These are phyloP conservation scores for Lentinula sp. DNA, from an alignment of 768 basidiomycete species.

Conservation along the genomic window DNA sequence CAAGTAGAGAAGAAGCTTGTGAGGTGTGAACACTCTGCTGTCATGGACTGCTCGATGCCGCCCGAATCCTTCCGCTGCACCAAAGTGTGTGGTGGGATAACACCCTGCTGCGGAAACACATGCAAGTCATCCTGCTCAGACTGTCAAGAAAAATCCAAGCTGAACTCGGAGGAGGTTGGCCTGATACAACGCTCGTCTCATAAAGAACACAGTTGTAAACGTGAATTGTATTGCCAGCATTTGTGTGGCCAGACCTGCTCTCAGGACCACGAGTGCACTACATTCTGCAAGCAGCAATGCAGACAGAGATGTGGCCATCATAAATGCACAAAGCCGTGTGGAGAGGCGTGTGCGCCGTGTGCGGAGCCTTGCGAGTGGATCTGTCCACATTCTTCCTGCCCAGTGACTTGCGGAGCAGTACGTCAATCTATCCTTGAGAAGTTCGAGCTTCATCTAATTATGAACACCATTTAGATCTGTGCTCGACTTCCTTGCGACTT, in stretches of 20 bases:
- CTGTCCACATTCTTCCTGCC: slow-evolving; percentile 51
- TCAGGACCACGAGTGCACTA: slow-evolving; percentile 41
- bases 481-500: slow-evolving; percentile 57
- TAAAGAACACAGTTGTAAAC: slow-evolving; percentile 41
- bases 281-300: slow-evolving; percentile 38
- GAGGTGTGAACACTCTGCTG: slow-evolving; percentile 47
- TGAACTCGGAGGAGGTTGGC: not conserved
- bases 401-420: slow-evolving; percentile 65
- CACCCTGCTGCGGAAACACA: slow-evolving; percentile 47
- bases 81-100: slow-evolving; percentile 32
- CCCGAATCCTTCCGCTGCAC: slow-evolving; percentile 32
- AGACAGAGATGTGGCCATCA: slow-evolving; percentile 52
- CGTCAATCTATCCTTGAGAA: slow-evolving; percentile 18
- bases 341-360: slow-evolving; percentile 54
- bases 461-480: slow-evolving; percentile 40
- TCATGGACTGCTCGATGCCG: slow-evolving; percentile 42
- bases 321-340: slow-evolving; percentile 42
- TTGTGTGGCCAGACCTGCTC: slow-evolving; percentile 39
- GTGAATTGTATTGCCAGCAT: slow-evolving; percentile 51
- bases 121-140: slow-evolving; percentile 44
- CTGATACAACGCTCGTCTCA: slow-evolving; percentile 29
- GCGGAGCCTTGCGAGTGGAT: slow-evolving; percentile 55
- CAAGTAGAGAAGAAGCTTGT: slow-evolving; percentile 38
- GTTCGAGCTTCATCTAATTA: not conserved
- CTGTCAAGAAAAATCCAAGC: slow-evolving; percentile 30